A percentile compares a stretch with the other conserved stretches of the same genome.
These are phyloP conservation scores for Triticum turgidum DNA, from an alignment of 176 grass and related monocot genomes.

Conservation along the genomic window DNA sequence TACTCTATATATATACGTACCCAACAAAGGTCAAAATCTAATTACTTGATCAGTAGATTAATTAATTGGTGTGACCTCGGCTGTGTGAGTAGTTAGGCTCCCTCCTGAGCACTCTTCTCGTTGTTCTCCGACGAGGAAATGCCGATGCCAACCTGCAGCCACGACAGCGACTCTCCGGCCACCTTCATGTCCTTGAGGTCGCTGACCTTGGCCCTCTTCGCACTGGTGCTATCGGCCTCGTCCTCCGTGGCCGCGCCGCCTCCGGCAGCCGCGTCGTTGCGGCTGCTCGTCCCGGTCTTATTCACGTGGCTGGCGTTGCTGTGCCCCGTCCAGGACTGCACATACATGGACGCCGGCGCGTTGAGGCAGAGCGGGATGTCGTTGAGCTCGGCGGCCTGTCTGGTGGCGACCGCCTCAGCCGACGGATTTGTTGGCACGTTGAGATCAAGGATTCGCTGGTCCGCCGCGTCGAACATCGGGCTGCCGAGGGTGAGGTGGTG, in stretches of 20 bases:
- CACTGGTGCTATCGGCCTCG: constrained; percentile 62
- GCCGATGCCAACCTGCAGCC: constrained; percentile 81
- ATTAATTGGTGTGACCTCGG: neutral
- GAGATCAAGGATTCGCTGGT: constrained; percentile 42
- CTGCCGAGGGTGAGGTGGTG: constrained; percentile 47
- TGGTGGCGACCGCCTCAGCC: neutral
- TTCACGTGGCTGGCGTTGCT: constrained; percentile 37
- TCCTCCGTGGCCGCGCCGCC: constrained; percentile 43
- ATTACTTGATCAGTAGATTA: neutral
- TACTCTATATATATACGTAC: constrained; percentile 2
- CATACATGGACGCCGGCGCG: constrained; percentile 45
- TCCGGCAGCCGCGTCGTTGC: constrained; percentile 16
- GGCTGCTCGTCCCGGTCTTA: constrained; percentile 33
- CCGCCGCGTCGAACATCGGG: constrained; percentile 21
- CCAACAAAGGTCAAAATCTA: constrained; percentile 7
- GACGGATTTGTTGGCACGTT: constrained; percentile 49
- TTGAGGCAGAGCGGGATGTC: constrained; percentile 39
- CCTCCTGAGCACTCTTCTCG: constrained; percentile 6
- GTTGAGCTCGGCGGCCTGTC: constrained; percentile 9
- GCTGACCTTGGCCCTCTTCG: constrained; percentile 52
- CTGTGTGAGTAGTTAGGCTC: neutral
- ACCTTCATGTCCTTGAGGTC: constrained; percentile 79
- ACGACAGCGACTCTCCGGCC: constrained; percentile 51
- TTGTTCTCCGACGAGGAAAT: constrained; percentile 33
- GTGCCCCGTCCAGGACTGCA: constrained; percentile 34